phyloP scores from a whole-genome alignment of 257 asterid genomes.

The Plantago elongata region DNA sequence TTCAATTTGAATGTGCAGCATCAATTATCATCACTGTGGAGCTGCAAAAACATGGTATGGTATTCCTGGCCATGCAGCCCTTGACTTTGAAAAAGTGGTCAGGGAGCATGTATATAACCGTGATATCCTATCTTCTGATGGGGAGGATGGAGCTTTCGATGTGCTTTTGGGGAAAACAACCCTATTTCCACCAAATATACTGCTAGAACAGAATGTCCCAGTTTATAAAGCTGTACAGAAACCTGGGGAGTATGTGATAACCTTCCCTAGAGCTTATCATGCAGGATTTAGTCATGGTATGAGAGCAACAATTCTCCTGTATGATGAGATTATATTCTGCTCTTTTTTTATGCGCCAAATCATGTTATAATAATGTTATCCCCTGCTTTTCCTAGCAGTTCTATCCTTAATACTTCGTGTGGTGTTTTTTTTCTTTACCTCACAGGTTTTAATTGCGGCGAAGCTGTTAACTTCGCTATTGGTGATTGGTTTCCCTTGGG shows the following conservation, averaged over 20 bases:
- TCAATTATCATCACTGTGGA: conserved; percentile 96
- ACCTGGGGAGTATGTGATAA: conserved; percentile 87
- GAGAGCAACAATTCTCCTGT: conserved; percentile 11
- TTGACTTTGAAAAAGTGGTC: conserved; percentile 78
- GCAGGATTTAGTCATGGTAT: conserved; percentile 99
- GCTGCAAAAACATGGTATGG: conserved; percentile 99
- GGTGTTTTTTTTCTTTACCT: conserved; percentile 13
- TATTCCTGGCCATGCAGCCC: conserved; percentile 90
- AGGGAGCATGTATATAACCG: conserved; percentile 66
- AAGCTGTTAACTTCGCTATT: conserved; percentile 92
- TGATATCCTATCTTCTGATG: conserved; percentile 70
- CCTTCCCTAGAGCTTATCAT: conserved; percentile 97
- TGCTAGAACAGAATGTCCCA: conserved; percentile 72
- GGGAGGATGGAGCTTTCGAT: conserved; percentile 98
- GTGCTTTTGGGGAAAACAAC: conserved; percentile 94
- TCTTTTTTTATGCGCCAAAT: neutral
- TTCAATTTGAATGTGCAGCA: conserved; percentile 37
- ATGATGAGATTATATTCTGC: conserved; percentile 1
- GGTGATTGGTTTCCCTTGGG: conserved; percentile 98
- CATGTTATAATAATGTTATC: neutral
- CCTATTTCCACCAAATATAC: conserved; percentile 81
- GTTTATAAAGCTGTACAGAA: conserved; percentile 93
- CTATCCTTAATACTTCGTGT: neutral
- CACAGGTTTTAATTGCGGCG: conserved; percentile 97
- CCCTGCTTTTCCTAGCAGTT: neutral